Base-by-base conservation (phyloP, 495 filamentous ascomycete genomes). In the Amphirosellinia nigrospora region DNA sequence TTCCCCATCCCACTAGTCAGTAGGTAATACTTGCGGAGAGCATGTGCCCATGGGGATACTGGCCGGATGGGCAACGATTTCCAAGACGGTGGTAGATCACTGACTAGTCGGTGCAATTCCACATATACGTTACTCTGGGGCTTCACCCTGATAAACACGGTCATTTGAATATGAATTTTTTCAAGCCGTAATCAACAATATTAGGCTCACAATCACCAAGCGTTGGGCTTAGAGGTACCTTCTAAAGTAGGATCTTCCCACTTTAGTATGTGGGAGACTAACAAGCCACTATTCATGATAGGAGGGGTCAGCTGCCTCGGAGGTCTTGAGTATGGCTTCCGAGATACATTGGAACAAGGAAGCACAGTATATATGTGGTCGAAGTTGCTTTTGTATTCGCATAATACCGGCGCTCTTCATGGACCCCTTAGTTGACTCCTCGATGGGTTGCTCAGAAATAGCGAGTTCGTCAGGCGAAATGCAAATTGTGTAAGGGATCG, bases 381-480 rank as follows among this genome's bases (percentile, higher is more conserved):
- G 4, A 13, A 30, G 30, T 2, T 23, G 9, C 28, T 26, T 52
- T 52, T 11, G 21, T 4, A 52, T 15, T 52, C 10, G 23, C 10
- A 10, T 4, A 52, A 15, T n/a, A 9, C 8, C 7, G 11, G 13
- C 13, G 21, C 4, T 15, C 13, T 16, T 53, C 23, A 16, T 30
- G 10, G 11, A 5, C 4, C 10, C 50, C 50, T 16, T 53, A 4
- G 10, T 50, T 26, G 9, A 58, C 16, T 36, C 53, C 15, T 58
- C 3, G 36, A 19, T 36, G 19, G 11, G 15, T 82, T 87, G 5
- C 78, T 80, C 0, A 82, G 81, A 3, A 3, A 39, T 86, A 30
- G 77, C 85, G 8, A 87, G 86, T 66, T 86, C 83, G 83, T 72
- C 69, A 21, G 78, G 80, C 43, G 76, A 78, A 39, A 70, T 75